Percentiles rank a stretch among this genome's conserved stretches.
Conservation (phyloP, 1,284 basidiomycete species). For the Lentinus polychrous region DNA sequence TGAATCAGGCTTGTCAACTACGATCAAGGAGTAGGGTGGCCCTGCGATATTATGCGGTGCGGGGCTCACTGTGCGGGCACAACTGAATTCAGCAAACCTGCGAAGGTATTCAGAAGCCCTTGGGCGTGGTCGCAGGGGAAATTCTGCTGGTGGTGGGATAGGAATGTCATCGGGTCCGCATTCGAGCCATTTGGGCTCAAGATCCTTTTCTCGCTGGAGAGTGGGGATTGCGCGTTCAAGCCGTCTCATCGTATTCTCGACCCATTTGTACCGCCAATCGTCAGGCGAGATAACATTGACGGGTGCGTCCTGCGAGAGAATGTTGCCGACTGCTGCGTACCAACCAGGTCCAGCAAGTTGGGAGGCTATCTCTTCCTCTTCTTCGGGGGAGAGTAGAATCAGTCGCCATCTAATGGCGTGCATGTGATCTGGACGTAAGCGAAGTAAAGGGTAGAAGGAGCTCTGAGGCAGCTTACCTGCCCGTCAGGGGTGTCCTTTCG, state of each 20-base stretch:
- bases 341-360: slow-evolving; percentile 78
- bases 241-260: slow-evolving; percentile 63
- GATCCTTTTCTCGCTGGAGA: slow-evolving; percentile 49
- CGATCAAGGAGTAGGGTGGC: slow-evolving; percentile 78
- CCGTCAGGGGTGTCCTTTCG: slow-evolving; percentile 80
- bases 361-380: slow-evolving; percentile 78
- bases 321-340: slow-evolving; percentile 76
- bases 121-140: slow-evolving; percentile 65
- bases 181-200: slow-evolving; percentile 51
- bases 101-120: slow-evolving; percentile 60
- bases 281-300: slow-evolving; percentile 53
- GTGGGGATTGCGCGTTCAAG: slow-evolving; percentile 67
- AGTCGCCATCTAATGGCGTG: slow-evolving; percentile 61
- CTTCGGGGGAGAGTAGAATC: slow-evolving; percentile 84
- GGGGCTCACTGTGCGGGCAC: slow-evolving; percentile 30
- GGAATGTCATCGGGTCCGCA: slow-evolving; percentile 42
- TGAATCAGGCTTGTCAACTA: slow-evolving; percentile 75
- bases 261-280: slow-evolving; percentile 87
- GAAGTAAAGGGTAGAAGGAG: not conserved
- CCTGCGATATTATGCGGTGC: slow-evolving; percentile 61
- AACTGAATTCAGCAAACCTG: slow-evolving; percentile 43
- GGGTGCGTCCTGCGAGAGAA: slow-evolving; percentile 65
- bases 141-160: slow-evolving; percentile 67
- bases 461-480: slow-evolving; percentile 44
- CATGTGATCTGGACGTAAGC: not conserved